A percentile compares a stretch with the other conserved stretches of the same genome.
These are phyloP conservation scores for Calocybe gangraenosa DNA, from an alignment of 768 basidiomycete genomes.

Conservation along the genomic window DNA sequence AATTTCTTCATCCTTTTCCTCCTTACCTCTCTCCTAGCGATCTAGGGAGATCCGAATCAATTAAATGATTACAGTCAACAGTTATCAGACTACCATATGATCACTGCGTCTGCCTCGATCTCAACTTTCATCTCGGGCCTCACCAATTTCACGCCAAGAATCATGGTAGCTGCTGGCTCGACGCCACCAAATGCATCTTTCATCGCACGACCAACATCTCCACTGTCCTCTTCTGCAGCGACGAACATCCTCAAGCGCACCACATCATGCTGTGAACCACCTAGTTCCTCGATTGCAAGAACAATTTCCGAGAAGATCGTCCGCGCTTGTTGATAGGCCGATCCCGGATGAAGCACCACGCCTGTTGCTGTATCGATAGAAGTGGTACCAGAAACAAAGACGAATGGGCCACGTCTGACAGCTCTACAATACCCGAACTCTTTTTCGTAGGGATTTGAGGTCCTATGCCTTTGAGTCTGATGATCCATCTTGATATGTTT, in stretches of 20 bases:
- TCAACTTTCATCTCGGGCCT: conserved; percentile 47
- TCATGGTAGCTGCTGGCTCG: conserved; percentile 49
- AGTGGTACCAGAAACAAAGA: conserved; percentile 52
- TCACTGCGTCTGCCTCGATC: conserved; percentile 50
- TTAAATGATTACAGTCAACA: too few species aligned
- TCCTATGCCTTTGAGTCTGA: conserved; percentile 22
- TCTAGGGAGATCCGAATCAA: too few species aligned
- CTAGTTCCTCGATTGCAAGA: conserved; percentile 36
- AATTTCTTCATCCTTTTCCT: not conserved
- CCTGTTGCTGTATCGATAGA: conserved; percentile 39
- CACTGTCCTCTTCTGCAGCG: conserved; percentile 32
- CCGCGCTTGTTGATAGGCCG: conserved; percentile 41
- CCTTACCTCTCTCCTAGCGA: too few species aligned
- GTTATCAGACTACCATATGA: conserved; percentile 14
- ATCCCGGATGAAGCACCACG: conserved; percentile 34
- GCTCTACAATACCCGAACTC: conserved; percentile 51
- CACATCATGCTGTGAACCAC: conserved; percentile 40
- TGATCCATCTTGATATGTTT: too few species aligned
- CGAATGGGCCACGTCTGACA: conserved; percentile 46
- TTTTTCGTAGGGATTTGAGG: conserved; percentile 46
- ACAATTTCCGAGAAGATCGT: conserved; percentile 43
- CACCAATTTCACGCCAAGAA: conserved; percentile 44
- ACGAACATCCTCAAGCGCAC: conserved; percentile 49
- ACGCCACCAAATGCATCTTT: conserved; percentile 40
- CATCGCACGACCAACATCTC: conserved; percentile 33